Base-by-base conservation (phyloP, 2,329 filamentous ascomycete species). In the Fusarium oxysporum region DNA sequence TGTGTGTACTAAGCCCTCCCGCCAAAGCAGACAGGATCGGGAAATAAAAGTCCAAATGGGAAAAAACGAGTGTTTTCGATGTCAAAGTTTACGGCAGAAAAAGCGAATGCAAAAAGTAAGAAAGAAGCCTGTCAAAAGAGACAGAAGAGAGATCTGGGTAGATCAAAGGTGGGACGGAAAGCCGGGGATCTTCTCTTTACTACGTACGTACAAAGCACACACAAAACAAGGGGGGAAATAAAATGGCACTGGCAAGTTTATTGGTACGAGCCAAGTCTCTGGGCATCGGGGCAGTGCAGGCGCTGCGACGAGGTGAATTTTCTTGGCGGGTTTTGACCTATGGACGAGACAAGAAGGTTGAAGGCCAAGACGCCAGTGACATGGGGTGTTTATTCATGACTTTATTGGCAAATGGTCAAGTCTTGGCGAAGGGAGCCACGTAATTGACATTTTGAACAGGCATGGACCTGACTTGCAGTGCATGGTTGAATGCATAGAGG, bases 221-320 rank as follows among this genome's bases (percentile, higher is more conserved):
- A 35, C 17, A 40, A 62, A 53, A 37, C 17, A 64, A 61, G 62
- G 61, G 64, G 62, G 48, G 8, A 12, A 23, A 19, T 32, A 38
- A 51, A 56, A 68, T 33, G 16, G 55, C 38, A 16, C 56, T 41
- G 47, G 43, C 43, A 41, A 41, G 43, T 38, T 54, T 16, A 54
- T 64, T 57, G 67, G 67, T 76, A 73, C 68, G 71, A 76, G 76
- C 74, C 70, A 74, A 77, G 69, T 25, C 47, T 68, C 73, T 77
- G 62, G 75, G 73, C 73, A 73, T 67, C 68, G 70, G 61, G 76
- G 76, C 76, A 70, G 76, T 78, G 76, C 76, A 77, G 43, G 19
- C 33, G 55, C 25, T 37, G 44, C 35, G 30, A 58, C 40, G 40
- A 44, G 28, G 50, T 54, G 8, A 30, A 35, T 44, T 61, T 62